A percentile compares a stretch with the other conserved stretches of the same genome.
These are phyloP conservation scores for Acephala macrosclerotiorum DNA, from an alignment of 2,329 filamentous ascomycete genomes.

Conservation along the genomic window DNA sequence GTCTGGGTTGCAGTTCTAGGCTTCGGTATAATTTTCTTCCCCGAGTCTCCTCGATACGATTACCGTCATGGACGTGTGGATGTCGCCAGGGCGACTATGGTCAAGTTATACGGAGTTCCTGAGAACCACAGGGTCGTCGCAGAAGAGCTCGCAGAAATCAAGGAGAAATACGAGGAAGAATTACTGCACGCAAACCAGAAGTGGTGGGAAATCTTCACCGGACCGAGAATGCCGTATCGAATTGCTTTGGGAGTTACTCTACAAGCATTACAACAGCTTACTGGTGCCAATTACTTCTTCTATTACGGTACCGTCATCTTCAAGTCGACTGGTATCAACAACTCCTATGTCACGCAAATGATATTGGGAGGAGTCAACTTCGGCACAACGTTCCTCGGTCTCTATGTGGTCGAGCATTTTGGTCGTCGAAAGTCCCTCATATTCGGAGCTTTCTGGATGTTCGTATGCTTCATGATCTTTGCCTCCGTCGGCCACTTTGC, in stretches of 20 bases:
- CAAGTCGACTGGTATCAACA: slow-evolving; percentile 52
- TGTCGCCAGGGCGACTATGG: slow-evolving; percentile 54
- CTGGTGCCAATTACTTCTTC: slow-evolving; percentile 66
- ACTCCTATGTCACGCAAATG: slow-evolving; percentile 72
- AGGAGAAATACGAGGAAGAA: slow-evolving; percentile 75
- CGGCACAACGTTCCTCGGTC: slow-evolving; percentile 67
- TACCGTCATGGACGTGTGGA: slow-evolving; percentile 56
- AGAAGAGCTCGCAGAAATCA: slow-evolving; percentile 49
- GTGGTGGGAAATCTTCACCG: slow-evolving; percentile 66
- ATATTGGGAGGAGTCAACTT: slow-evolving; percentile 74
- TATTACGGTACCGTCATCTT: slow-evolving; percentile 75
- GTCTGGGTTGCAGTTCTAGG: slow-evolving; percentile 58
- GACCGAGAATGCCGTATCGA: slow-evolving; percentile 67
- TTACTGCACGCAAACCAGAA: slow-evolving; percentile 60
- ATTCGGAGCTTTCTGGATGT: slow-evolving; percentile 67
- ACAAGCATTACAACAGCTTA: slow-evolving; percentile 73
- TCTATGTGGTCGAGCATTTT: slow-evolving; percentile 70
- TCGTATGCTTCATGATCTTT: slow-evolving; percentile 64
- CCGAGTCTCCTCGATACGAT: slow-evolving; percentile 64
- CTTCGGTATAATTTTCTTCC: slow-evolving; percentile 58
- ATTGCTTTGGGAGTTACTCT: slow-evolving; percentile 68
- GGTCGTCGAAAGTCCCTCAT: slow-evolving; percentile 71
- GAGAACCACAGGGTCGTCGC: slow-evolving; percentile 53
- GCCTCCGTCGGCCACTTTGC: slow-evolving; percentile 58
- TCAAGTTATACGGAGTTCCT: slow-evolving; percentile 58